These are phyloP conservation scores for Torrubiella hemipterigena DNA, from an alignment of 2,329 filamentous ascomycete species.

Conservation along the genomic window DNA sequence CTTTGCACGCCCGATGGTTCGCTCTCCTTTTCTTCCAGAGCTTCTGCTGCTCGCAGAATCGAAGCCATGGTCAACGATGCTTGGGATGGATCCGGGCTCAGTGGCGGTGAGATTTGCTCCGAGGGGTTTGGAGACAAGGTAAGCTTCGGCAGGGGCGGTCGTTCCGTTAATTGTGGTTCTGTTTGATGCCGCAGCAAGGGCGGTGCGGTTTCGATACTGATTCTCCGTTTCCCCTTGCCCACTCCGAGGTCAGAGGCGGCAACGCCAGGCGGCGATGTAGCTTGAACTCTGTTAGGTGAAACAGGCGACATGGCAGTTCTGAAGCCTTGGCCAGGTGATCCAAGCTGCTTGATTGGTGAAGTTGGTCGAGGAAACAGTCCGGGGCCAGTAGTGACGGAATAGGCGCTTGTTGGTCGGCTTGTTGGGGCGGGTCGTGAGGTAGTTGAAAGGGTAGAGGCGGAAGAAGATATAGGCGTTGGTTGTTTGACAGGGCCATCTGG, in stretches of 20 bases:
- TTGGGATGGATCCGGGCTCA: conserved; percentile 17
- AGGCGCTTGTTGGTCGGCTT: conserved; percentile 23
- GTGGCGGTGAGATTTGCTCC: conserved; percentile 24
- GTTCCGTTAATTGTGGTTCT: too few species aligned
- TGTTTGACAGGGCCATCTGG: conserved; percentile 32
- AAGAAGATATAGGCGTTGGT: conserved; percentile 21
- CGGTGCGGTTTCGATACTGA: conserved; percentile 29
- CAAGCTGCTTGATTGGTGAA: conserved; percentile 36
- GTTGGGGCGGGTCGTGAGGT: conserved; percentile 27
- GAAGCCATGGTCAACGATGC: conserved; percentile 38
- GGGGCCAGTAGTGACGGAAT: conserved; percentile 11
- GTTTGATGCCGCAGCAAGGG: too few species aligned
- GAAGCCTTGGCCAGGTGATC: conserved; percentile 9
- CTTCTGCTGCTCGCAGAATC: conserved; percentile 43
- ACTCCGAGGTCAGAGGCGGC: conserved; percentile 16
- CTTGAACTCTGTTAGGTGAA: conserved; percentile 16
- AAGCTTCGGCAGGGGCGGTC: conserved; percentile 21
- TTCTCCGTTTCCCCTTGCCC: conserved; percentile 21
- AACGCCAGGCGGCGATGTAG: conserved; percentile 24
- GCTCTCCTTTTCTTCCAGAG: conserved; percentile 24
- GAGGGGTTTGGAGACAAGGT: conserved; percentile 21
- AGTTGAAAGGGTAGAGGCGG: conserved; percentile 33
- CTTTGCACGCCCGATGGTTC: conserved; percentile 36
- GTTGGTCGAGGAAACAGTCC: conserved; percentile 26
- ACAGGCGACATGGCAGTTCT: conserved; percentile 11